These are phyloP conservation scores for Pseudohalonectria lignicola DNA, from an alignment of 2,329 filamentous ascomycete species.

Conservation along the genomic window DNA sequence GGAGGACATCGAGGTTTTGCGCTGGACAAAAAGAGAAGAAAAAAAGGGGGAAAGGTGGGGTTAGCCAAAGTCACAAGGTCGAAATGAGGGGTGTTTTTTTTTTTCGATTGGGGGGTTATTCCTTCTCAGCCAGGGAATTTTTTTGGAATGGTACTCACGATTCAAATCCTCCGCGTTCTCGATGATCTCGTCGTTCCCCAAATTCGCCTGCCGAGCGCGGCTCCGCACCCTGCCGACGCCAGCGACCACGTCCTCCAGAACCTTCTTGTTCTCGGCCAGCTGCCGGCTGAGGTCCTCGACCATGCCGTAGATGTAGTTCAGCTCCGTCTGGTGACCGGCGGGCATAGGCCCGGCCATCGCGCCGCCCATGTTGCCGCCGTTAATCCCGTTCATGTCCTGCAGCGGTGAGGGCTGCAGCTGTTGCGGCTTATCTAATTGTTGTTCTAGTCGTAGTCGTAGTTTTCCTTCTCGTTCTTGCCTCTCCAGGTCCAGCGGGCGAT, in stretches of 20 bases:
- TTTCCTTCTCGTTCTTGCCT: too few relatives aligned
- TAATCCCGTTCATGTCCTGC: conserved; percentile 35
- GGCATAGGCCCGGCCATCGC: conserved; percentile 43
- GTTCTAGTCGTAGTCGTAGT: too few relatives aligned
- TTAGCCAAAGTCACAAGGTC: too few relatives aligned
- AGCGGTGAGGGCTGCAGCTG: too few relatives aligned
- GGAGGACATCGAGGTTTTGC: conserved; percentile 34
- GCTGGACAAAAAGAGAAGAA: too few relatives aligned
- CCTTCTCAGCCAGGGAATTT: too few relatives aligned
- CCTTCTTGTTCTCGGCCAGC: conserved; percentile 48
- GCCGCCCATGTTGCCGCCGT: conserved; percentile 32
- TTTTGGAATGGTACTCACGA: too few relatives aligned
- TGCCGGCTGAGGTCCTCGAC: conserved; percentile 56
- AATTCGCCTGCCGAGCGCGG: conserved; percentile 37
- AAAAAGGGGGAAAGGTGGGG: too few relatives aligned
- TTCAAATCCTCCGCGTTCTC: conserved; percentile 44
- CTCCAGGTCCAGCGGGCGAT: too few relatives aligned
- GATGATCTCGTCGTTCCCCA: conserved; percentile 49
- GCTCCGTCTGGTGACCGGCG: conserved; percentile 57
- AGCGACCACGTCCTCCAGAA: conserved; percentile 53
- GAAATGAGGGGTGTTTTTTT: too few relatives aligned
- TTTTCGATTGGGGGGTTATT: neutral
- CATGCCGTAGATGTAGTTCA: conserved; percentile 58
- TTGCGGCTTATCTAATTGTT: conserved; percentile 9
- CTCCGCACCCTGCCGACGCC: conserved; percentile 50